Base-by-base conservation (phyloP, 352 stramenopile species). In the Nothophytophthora sp. region DNA sequence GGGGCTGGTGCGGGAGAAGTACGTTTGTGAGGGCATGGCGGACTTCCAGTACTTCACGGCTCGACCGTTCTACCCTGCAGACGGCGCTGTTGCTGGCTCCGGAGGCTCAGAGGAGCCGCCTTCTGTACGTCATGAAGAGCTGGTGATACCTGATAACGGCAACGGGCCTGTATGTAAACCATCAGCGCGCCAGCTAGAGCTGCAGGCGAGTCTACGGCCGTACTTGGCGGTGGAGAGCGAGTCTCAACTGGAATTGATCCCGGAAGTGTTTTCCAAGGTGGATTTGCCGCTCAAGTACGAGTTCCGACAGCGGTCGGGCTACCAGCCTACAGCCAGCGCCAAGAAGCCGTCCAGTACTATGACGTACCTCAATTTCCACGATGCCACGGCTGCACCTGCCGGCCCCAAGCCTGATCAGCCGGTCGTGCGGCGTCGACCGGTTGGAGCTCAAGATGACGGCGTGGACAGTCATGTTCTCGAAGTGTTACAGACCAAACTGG, bases 1-100 rank as follows among this genome's bases (percentile, higher is more conserved):
- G 13, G 81, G 78, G 0, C 50, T 92, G 36, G 67, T 88, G 25
- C 61, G 63, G 6, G 83, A 91, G 38, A 93, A 91, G 55, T 93
- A 90, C 50, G 79, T 92, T 36, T 92, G 83, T 48, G 79, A 93
- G 61, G 83, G 83, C 47, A 90, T 93, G 81, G 83, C 81, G 23
- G 83, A 93, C 56, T 93, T 90, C 60, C 83, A 93, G 63, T 93
- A 88, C 63, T 80, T 93, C 25, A 89, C 83, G 1, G 64, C 81
- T 18, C 48, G 67, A 13, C 60, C 67, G 18, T 93, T 90, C 52
- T 84, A 81, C 38, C 70, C 74, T 12, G 64, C 66, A 11, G 46
- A 33, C 22, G 12, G 33, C 18, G 51, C 65, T 41, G 48, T 50
- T 35, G 55, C 59, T 18, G 55, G 67, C 16, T 51, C 55, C 5